These are phyloP conservation scores for Xylaria castorea DNA, from an alignment of 495 filamentous ascomycete genomes.

Conservation along the genomic window DNA sequence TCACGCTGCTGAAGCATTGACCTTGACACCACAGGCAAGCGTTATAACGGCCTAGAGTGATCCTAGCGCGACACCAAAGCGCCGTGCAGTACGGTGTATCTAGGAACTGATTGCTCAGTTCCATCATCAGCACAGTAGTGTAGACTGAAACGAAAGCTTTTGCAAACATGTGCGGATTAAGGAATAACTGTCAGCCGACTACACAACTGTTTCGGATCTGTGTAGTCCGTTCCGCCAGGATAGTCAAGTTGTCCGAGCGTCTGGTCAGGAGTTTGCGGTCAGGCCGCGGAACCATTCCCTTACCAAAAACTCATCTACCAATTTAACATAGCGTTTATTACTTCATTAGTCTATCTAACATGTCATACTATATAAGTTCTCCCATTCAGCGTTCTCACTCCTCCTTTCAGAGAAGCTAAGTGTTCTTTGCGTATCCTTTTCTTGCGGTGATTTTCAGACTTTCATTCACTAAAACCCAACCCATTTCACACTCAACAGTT, in stretches of 20 bases:
- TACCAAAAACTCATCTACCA: neutral
- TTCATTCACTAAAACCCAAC: neutral
- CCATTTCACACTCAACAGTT: neutral
- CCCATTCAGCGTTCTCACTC: neutral
- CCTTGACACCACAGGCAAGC: neutral
- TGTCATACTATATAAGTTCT: neutral
- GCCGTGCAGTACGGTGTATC: neutral
- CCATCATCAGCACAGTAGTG: neutral
- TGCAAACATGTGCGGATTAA: neutral
- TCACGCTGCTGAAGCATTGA: neutral
- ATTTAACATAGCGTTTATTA: neutral
- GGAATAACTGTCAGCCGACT: neutral
- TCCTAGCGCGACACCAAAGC: neutral
- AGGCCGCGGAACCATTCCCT: neutral
- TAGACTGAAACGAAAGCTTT: neutral
- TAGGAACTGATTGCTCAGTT: neutral
- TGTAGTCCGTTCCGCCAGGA: neutral
- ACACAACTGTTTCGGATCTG: neutral
- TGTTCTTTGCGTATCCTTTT: neutral
- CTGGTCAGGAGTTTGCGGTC: neutral
- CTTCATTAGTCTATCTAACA: neutral
- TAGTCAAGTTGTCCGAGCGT: neutral
- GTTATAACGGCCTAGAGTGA: neutral
- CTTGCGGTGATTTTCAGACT: conserved; percentile 2
- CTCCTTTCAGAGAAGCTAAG: neutral